These are phyloP conservation scores for Syncephalastrum racemosum DNA, from an alignment of 371 early-diverging fungal genomes.

Conservation along the genomic window DNA sequence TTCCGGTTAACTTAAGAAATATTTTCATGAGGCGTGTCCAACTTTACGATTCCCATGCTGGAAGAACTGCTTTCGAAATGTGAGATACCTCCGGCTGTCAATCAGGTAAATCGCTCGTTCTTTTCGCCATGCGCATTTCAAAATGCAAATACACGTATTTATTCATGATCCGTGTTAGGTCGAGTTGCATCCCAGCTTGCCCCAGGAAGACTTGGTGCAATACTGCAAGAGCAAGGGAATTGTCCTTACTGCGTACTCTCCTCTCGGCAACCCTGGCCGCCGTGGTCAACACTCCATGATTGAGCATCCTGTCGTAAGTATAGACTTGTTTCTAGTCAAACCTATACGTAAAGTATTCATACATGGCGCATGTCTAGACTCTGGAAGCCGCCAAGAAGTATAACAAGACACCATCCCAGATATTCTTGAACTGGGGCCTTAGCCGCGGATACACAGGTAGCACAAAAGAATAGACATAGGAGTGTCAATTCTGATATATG, in stretches of 20 bases:
- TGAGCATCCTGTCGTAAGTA: no score
- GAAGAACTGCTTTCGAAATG: slow-evolving; percentile 65
- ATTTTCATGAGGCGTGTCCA: slow-evolving; percentile 57
- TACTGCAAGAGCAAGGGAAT: slow-evolving; percentile 38
- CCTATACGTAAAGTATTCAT: background rate
- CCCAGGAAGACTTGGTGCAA: slow-evolving; percentile 34
- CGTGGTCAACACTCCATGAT: no score
- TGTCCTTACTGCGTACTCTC: slow-evolving; percentile 37
- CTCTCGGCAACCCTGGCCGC: slow-evolving; percentile 31
- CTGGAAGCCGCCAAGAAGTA: slow-evolving; percentile 66
- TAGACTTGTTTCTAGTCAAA: background rate
- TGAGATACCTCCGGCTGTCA: slow-evolving; percentile 78
- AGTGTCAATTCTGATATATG: no score
- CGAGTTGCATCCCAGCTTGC: slow-evolving; percentile 39
- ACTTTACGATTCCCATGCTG: slow-evolving; percentile 67
- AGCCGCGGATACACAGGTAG: slow-evolving; percentile 53
- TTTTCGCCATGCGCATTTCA: background rate
- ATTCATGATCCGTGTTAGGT: no score
- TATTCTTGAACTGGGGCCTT: slow-evolving; percentile 74
- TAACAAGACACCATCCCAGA: slow-evolving; percentile 66
- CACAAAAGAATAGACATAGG: background rate
- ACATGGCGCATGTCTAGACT: background rate
- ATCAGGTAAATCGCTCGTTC: slow-evolving; percentile 51
- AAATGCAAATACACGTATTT: background rate
- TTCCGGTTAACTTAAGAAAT: no score